Percentiles rank a stretch among this genome's conserved stretches.
Evolutionary conservation across 169 alveolate genomes (phyloP).

Genomic region (Eimeria necatrix): DNA sequence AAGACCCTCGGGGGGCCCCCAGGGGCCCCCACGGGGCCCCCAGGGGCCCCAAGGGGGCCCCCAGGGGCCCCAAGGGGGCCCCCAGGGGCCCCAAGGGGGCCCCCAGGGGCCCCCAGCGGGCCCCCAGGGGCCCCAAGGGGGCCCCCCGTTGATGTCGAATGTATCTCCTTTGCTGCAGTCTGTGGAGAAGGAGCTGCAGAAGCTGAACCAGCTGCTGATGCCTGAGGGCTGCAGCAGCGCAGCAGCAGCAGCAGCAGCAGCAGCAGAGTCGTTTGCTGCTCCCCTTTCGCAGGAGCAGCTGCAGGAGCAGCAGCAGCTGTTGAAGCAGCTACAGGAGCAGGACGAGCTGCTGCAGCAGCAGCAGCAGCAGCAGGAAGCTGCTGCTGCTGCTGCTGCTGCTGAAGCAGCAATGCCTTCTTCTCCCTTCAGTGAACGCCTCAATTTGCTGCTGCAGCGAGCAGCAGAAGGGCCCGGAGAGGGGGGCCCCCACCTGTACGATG

Average conservation of each 20-base stretch:
- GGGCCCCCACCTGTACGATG: constrained; percentile 6
- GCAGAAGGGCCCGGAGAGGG: constrained; percentile 47
- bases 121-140: no score
- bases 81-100: no score
- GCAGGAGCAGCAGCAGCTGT: neutral
- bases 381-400: constrained; percentile 11
- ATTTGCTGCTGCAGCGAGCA: constrained; percentile 32
- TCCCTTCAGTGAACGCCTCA: neutral
- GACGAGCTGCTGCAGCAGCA: neutral
- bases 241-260: neutral
- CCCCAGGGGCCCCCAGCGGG: no score
- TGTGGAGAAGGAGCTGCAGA: neutral
- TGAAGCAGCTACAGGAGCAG: neutral
- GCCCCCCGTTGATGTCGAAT: neutral
- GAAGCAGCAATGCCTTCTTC: neutral
- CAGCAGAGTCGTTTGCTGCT: neutral
- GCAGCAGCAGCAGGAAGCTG: neutral
- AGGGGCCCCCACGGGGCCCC: no score
- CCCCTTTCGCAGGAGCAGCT: neutral
- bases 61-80: no score
- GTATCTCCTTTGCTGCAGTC: constrained; percentile 1
- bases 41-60: no score
- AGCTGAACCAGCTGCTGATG: neutral
- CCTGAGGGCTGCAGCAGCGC: neutral
- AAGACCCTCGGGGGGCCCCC: no score